Base-by-base conservation (phyloP, 129 eudicot species). In the Artemisia argyi region DNA sequence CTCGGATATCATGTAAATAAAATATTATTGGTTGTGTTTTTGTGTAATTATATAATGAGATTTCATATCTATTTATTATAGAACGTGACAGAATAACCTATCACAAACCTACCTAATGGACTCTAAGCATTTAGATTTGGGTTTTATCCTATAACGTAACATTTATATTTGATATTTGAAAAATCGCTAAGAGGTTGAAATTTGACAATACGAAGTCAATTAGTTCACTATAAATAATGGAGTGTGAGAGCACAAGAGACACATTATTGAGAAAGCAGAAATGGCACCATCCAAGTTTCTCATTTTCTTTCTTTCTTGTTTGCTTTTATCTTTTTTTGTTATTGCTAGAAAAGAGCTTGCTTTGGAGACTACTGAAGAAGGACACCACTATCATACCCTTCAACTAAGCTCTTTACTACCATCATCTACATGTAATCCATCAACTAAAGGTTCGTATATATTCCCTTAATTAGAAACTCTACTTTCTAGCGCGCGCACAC, bases 141-240 rank as follows among this genome's bases (percentile, higher is more conserved):
- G 35, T 30, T 30, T 30, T 30, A 30, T 30, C 35, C 35, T 30
- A 4, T 30, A 30, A 30, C 35, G 1, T 30, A 30, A 30, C 6
- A 30, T 30, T 0, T 30, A 30, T 30, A 30, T 30, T 30, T 6
- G 42, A 35, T 35, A 35, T 35, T 35, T 35, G 42, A 35, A 51
- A 3, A 35, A 35, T 35, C 2, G 46, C n/a, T n/a, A 10, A 52
- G 57, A 17, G 5, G n/a, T 14, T 11, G 18, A 52, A 52, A 17
- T 52, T 52, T 52, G 19, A 52, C n/a, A 52, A 52, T 17, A n/a
- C 0, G 54, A 16, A 3, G 24, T 61, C 14, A 61, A n/a, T n/a
- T n/a, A 3, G 58, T 20, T 68, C 46, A 65, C 65, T 77, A 77
- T 77, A 77, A 77, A 69, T 69, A 69, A 61, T 15, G 59, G 81